Conservation (phyloP, 768 basidiomycete genomes). For the Calvatia gigantea region DNA sequence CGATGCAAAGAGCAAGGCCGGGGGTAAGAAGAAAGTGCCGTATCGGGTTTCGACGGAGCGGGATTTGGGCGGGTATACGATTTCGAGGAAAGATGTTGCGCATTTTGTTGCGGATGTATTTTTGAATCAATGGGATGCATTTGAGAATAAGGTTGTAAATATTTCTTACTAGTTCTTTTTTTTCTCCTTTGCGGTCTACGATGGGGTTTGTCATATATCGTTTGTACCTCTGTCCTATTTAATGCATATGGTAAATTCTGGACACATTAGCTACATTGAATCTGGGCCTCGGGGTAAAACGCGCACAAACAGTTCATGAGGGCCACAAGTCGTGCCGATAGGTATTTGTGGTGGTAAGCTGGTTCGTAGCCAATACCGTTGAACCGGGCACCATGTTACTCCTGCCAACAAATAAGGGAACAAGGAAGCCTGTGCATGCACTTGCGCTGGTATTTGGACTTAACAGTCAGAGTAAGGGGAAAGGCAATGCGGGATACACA, state of each 20-base stretch:
- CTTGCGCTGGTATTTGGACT: conserved; percentile 76
- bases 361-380: conserved; percentile 63
- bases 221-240: too few relatives aligned
- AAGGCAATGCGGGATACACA: conserved; percentile 68
- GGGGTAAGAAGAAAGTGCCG: conserved; percentile 9
- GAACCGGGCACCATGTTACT: conserved; percentile 55
- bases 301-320: too few relatives aligned
- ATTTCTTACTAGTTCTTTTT: conserved; percentile 46
- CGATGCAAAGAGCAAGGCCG: neutral
- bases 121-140: conserved; percentile 48
- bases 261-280: too few relatives aligned
- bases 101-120: conserved; percentile 57
- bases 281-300: too few relatives aligned
- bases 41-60: conserved; percentile 41
- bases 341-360: too few relatives aligned
- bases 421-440: conserved; percentile 73
- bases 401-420: conserved; percentile 74
- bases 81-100: conserved; percentile 62
- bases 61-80: conserved; percentile 42
- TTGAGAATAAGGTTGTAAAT: conserved; percentile 44
- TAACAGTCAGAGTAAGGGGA: conserved; percentile 74
- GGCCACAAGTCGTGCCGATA: too few relatives aligned
- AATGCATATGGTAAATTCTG: too few relatives aligned
- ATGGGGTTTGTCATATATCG: too few relatives aligned
- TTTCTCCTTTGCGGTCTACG: too few relatives aligned